These are phyloP conservation scores for Apophysomyces variabilis DNA, from an alignment of 371 early-diverging fungal species.

Conservation along the genomic window DNA sequence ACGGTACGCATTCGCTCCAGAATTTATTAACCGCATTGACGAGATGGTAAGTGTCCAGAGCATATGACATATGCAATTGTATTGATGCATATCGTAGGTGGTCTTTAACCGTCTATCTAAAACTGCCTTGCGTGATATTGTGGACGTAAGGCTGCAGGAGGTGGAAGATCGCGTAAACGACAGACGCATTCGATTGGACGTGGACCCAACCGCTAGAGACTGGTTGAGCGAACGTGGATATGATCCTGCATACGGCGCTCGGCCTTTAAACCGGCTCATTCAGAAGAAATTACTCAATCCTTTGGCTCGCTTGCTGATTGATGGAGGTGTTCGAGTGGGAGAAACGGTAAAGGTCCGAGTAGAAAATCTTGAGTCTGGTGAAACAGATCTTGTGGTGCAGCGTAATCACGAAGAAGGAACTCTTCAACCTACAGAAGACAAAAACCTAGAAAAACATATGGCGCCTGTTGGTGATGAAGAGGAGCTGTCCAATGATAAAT, in stretches of 20 bases:
- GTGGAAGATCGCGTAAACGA: conserved; percentile 78
- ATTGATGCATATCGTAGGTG: conserved; percentile 30
- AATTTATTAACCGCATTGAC: conserved; percentile 92
- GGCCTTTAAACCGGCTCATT: conserved; percentile 81
- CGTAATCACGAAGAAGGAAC: conserved; percentile 48
- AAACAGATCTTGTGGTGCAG: conserved; percentile 37
- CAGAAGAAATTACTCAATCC: conserved; percentile 84
- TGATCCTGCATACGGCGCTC: conserved; percentile 89
- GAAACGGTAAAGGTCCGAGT: conserved; percentile 63
- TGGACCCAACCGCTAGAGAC: conserved; percentile 72
- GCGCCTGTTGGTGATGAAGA: conserved; percentile 54
- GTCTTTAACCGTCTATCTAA: conserved; percentile 72
- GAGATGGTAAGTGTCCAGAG: conserved; percentile 55
- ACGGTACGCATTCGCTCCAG: conserved; percentile 83
- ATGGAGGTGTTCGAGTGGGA: conserved; percentile 73
- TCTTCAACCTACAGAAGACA: conserved; percentile 24
- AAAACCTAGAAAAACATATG: conserved; percentile 29
- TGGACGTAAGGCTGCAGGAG: conserved; percentile 77
- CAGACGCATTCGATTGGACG: conserved; percentile 73
- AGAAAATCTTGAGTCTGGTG: conserved; percentile 28
- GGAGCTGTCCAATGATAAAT: conserved; percentile 20
- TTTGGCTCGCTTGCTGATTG: conserved; percentile 77
- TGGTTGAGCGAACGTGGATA: conserved; percentile 83
- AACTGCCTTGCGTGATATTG: conserved; percentile 72
- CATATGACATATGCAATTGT: background rate